phyloP scores from a whole-genome alignment of 306 rosid species.

The Trifolium subterraneum region DNA sequence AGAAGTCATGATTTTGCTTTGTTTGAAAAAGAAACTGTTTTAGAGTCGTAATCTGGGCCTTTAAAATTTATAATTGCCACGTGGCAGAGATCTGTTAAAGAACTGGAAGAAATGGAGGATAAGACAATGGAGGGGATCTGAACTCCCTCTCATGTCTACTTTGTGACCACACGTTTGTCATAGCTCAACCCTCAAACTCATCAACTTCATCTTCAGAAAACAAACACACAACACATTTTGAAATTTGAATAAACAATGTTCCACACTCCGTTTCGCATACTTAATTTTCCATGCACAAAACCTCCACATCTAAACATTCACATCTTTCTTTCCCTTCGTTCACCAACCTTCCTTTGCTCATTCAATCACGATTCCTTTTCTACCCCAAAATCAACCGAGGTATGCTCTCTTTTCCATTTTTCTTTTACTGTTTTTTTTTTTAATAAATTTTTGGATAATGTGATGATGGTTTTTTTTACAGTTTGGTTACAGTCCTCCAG shows the following conservation, averaged over 20 bases:
- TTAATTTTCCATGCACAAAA: conserved; percentile 44
- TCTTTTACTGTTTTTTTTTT: background rate
- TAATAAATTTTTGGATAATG: conserved; percentile 22
- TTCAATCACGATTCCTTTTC: conserved; percentile 60
- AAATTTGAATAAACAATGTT: background rate
- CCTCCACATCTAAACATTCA: conserved; percentile 35
- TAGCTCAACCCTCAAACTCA: background rate
- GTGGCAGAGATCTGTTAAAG: no score
- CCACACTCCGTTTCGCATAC: conserved; percentile 50
- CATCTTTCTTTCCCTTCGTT: conserved; percentile 47
- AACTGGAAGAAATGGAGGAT: no score
- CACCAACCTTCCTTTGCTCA: conserved; percentile 45
- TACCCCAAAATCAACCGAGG: conserved; percentile 56
- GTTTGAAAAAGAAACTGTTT: no score
- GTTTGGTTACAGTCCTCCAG: conserved; percentile 74
- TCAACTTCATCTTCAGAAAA: background rate
- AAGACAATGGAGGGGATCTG: no score
- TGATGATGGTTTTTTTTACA: conserved; percentile 40
- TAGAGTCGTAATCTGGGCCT: no score
- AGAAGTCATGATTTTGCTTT: no score
- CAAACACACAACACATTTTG: background rate
- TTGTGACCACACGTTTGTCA: conserved; percentile 24
- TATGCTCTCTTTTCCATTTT: background rate
- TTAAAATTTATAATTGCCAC: no score
- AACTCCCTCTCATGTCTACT: background rate